Evolutionary conservation across 1,139 yeast genomes (phyloP), one percentile per base, ranked within the genome.

Genomic region (Geotrichum restrictum): DNA sequence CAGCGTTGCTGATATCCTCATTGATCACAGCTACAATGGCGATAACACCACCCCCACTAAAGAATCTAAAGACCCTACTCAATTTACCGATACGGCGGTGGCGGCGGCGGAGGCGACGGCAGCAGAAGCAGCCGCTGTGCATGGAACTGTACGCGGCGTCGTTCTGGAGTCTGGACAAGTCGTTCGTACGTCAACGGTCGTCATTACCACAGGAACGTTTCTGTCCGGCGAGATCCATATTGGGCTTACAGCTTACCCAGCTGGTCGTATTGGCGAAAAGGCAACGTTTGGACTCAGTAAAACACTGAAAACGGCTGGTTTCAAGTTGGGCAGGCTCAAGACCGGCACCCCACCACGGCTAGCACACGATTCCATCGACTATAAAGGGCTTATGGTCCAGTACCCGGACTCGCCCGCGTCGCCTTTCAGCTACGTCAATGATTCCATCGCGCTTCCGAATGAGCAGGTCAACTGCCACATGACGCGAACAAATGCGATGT

Each of bases 261-360:
- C 97, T 0, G 99, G 99, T 0, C 76, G 99, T 60, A 83, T 93
- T 44, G 97, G 96, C 1, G 99, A 94, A 70, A 80, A 77, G 11
- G 95, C 98, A 0, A 88, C 98, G 0, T 86, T 82, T 69, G 98
- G 98, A 0, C 76, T 94, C 32, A 84, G 96, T 27, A 74, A 82
- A 42, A 89, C 98, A 0, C 76, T 94, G 41, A 71, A 74, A 24
- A 80, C 80, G 1, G 85, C 87, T 0, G 96, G 96, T 0, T 93
- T 94, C 67, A 74, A 81, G 55, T 71, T 94, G 56, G 98, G 98
- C 0, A 75, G 99, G 53, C 74, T 94, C 57, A 94, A 94, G 65
- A 94, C 99, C 0, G 99, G 99, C 0, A 94, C 99, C 0, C 99
- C 99, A 0, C 96, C 98, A 1, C 75, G 99, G 54, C 71, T 94